phyloP scores from a whole-genome alignment of 176 grass and related monocot genomes.

The Aegilops longissima region DNA sequence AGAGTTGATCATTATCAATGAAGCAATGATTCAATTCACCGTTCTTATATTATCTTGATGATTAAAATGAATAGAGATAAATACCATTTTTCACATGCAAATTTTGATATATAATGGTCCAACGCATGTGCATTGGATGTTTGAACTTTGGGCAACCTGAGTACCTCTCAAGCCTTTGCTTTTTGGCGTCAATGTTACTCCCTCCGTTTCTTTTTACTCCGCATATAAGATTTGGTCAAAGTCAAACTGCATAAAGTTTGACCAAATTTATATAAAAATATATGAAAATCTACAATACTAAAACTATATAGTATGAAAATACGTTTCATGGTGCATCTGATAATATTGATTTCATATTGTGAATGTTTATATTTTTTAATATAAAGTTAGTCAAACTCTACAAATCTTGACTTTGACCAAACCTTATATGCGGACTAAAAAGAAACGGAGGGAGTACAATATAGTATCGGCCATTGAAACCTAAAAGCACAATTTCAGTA shows the following conservation, averaged over 20 bases:
- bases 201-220: no score
- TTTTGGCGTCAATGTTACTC: background rate
- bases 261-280: no score
- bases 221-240: no score
- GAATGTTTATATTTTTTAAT: no score
- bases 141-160: conserved; percentile 14
- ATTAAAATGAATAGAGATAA: conserved; percentile 19
- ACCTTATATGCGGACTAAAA: no score
- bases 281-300: no score
- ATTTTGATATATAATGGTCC: background rate
- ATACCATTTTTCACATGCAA: background rate
- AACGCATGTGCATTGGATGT: background rate
- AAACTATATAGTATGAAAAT: no score
- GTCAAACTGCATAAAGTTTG: no score
- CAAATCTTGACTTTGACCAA: no score
- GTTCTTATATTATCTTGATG: conserved; percentile 4
- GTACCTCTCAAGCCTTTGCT: conserved; percentile 2
- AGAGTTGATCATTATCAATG: background rate
- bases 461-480: background rate
- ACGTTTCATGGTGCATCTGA: no score
- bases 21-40: background rate
- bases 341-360: no score
- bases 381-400: no score
- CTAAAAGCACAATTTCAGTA: background rate
- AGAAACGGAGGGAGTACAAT: background rate